These are phyloP conservation scores for Phytophthora quininea DNA, from an alignment of 352 stramenopile species.

Conservation along the genomic window DNA sequence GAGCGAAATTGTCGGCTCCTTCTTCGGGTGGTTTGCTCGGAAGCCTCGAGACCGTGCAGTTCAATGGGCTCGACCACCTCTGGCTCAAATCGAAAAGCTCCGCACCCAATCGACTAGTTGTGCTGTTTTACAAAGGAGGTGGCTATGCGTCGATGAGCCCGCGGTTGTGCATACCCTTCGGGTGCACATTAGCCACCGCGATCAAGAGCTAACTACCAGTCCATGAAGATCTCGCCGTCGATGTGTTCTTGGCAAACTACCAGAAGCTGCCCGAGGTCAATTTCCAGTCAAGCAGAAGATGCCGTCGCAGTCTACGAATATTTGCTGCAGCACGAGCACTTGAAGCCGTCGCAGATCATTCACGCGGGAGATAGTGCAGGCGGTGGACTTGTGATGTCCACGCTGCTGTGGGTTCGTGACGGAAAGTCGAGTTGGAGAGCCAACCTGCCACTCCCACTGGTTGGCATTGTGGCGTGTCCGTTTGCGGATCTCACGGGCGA, in stretches of 20 bases:
- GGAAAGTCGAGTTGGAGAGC: neutral
- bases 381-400: slow-evolving; percentile 34
- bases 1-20: slow-evolving; percentile 23
- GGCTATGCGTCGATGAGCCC: slow-evolving; percentile 35
- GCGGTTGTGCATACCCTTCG: slow-evolving; percentile 30
- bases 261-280: slow-evolving; percentile 37
- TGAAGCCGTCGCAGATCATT: slow-evolving; percentile 33
- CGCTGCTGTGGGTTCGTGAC: slow-evolving; percentile 34
- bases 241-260: slow-evolving; percentile 44
- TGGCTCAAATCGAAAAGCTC: slow-evolving; percentile 30
- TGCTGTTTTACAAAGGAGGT: slow-evolving; percentile 30
- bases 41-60: slow-evolving; percentile 24
- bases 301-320: slow-evolving; percentile 36
- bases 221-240: slow-evolving; percentile 16
- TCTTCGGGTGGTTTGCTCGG: slow-evolving; percentile 33
- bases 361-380: slow-evolving; percentile 39
- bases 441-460: slow-evolving; percentile 14
- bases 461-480: slow-evolving; percentile 24
- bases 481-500: slow-evolving; percentile 21
- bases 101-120: neutral
- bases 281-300: slow-evolving; percentile 39
- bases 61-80: slow-evolving; percentile 53
- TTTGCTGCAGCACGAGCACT: slow-evolving; percentile 21
- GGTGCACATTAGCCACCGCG: slow-evolving; percentile 14
- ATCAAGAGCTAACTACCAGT: slow-evolving; percentile 2